Evolutionary conservation across 352 stramenopile species (phyloP).

Genomic region (Pythium phragmiticola): DNA sequence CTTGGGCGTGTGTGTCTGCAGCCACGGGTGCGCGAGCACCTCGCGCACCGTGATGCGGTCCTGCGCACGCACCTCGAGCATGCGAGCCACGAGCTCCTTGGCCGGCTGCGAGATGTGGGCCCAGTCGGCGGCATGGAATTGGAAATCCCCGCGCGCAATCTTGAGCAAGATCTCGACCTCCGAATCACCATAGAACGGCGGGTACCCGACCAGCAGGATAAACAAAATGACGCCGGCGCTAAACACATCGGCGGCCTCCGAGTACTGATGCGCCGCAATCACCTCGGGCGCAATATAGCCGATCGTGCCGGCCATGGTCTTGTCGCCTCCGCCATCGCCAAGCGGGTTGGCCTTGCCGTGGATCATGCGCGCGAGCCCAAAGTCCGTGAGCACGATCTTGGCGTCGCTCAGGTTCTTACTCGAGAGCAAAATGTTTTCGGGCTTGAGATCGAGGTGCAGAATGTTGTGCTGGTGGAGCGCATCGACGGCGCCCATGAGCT

Average conservation of each 20-base stretch:
- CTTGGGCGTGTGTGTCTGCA: slow-evolving; percentile 29
- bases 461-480: slow-evolving; percentile 77
- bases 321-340: slow-evolving; percentile 47
- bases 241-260: slow-evolving; percentile 70
- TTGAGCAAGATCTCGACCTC: slow-evolving; percentile 80
- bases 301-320: slow-evolving; percentile 72
- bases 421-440: slow-evolving; percentile 77
- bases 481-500: slow-evolving; percentile 63
- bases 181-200: slow-evolving; percentile 69
- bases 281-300: slow-evolving; percentile 81
- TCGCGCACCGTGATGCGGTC: slow-evolving; percentile 74
- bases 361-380: slow-evolving; percentile 73
- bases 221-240: slow-evolving; percentile 81
- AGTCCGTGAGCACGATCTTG: slow-evolving; percentile 79
- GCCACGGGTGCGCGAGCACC: slow-evolving; percentile 63
- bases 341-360: slow-evolving; percentile 69
- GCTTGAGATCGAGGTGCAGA: slow-evolving; percentile 77
- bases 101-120: slow-evolving; percentile 48
- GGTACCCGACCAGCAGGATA: slow-evolving; percentile 77
- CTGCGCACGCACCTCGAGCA: slow-evolving; percentile 71
- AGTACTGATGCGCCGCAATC: slow-evolving; percentile 66
- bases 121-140: slow-evolving; percentile 69
- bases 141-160: slow-evolving; percentile 70
- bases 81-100: slow-evolving; percentile 67
- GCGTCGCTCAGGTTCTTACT: slow-evolving; percentile 39